Conservation (phyloP, 2,329 filamentous ascomycete species). For the Phoma sp. region DNA sequence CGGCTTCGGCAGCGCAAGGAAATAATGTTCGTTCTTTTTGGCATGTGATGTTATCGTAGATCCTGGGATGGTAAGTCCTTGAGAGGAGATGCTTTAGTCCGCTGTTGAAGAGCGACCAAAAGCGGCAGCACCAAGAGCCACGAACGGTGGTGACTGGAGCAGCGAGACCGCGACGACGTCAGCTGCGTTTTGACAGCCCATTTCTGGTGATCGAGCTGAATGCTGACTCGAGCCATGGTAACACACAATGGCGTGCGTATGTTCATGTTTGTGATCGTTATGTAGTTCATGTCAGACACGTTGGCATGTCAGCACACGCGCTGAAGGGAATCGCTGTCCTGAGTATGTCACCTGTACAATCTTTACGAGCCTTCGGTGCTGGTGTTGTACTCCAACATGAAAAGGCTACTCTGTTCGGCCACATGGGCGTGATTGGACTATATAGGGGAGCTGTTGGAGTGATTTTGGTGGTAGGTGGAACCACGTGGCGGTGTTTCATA, state of each 20-base stretch:
- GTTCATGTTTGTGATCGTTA: neutral
- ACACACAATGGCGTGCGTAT: conserved; percentile 6
- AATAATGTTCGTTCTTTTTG: neutral
- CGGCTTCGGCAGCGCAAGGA: neutral
- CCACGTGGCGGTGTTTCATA: conserved; percentile 18
- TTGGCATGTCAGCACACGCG: conserved; percentile 8
- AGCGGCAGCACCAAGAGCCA: conserved; percentile 3
- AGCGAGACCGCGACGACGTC: neutral
- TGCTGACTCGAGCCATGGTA: conserved; percentile 8
- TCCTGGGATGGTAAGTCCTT: neutral
- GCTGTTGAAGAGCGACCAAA: neutral
- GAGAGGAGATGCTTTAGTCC: neutral
- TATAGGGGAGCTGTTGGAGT: neutral
- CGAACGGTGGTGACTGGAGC: neutral
- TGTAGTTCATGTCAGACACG: neutral
- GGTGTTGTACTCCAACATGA: conserved; percentile 1
- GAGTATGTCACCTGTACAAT: conserved; percentile 1
- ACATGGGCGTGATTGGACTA: conserved; percentile 6
- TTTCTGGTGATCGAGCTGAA: conserved; percentile 1
- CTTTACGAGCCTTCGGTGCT: neutral
- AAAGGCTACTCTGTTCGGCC: neutral
- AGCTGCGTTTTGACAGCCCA: neutral
- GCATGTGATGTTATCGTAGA: conserved; percentile 1
- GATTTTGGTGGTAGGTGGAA: conserved; percentile 16
- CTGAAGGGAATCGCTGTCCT: neutral